Base-by-base conservation (phyloP, 2,329 filamentous ascomycete species). In the Aphanoascus verrucosus region DNA sequence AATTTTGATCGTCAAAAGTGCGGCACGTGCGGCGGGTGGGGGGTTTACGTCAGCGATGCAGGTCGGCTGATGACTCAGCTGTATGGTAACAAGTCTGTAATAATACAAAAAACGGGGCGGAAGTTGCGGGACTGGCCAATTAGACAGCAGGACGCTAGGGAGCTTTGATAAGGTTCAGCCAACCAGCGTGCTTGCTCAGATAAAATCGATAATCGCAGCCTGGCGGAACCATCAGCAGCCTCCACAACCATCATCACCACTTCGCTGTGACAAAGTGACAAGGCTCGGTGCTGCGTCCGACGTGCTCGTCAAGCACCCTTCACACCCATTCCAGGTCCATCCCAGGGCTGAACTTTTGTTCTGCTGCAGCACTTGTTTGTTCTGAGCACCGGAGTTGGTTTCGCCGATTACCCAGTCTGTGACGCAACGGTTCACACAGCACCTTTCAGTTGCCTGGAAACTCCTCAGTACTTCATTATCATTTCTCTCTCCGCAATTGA, bases 151-250 rank as follows among this genome's bases (percentile, higher is more conserved):
- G 9, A 14, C 20, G 14, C 23, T 19, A 32, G 48, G 38, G 3
- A 50, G 48, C 48, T 50, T 17, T 14, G 8, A 19, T 23, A 43
- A 50, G 48, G 48, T 50, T 50, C 9, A n/a, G 35, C 51, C 51
- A 53, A 53, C 48, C 15, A 53, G 43, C 15, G 37, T 5, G 20
- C n/a, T 28, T 8, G 7, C 32, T 14, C 35, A 28, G 51, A 53
- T 53, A 53, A 34, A 41, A 48, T 35, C 5, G 45, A 49, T 53
- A 53, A 28, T 28, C 23, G 51, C 51, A 53, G 51, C 51, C 51
- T 53, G 51, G 19, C 45, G 19, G 7, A n/a, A 28, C 38, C 8
- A n/a, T 20, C n/a, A 43, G 40, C 48, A 52, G 45, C 49, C 49
- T 45, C 49, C 31, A 44, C 42, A 44, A 52, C 19, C 41, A 31